Evolutionary conservation across 2,329 filamentous ascomycete species (phyloP).

Genomic region (Tetracladium maxilliforme): DNA sequence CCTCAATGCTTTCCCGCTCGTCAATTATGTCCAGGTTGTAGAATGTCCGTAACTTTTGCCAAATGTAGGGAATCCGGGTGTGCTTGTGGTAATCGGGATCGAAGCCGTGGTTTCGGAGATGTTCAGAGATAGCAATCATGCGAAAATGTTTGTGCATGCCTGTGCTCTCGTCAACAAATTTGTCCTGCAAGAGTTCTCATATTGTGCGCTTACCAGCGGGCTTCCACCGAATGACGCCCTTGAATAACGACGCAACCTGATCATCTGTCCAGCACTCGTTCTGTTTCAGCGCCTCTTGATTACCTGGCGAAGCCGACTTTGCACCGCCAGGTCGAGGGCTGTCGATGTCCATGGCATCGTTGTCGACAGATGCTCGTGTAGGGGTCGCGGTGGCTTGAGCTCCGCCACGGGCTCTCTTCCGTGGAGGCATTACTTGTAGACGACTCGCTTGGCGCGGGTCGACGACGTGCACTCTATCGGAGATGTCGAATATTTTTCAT

Average conservation of each 20-base stretch:
- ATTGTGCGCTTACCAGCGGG: conserved; percentile 61
- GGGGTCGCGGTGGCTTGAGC: conserved; percentile 42
- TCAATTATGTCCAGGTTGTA: conserved; percentile 82
- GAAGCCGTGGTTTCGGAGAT: conserved; percentile 67
- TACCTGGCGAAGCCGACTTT: conserved; percentile 13
- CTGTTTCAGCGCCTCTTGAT: conserved; percentile 29
- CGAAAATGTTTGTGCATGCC: conserved; percentile 91
- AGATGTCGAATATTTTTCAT: no score
- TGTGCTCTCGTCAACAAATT: no score
- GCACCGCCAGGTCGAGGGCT: conserved; percentile 20
- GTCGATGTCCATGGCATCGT: conserved; percentile 46
- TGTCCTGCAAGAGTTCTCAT: conserved; percentile 4
- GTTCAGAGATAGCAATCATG: conserved; percentile 73
- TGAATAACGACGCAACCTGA: conserved; percentile 84
- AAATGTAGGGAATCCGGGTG: conserved; percentile 81
- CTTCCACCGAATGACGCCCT: conserved; percentile 87
- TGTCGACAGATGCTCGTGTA: conserved; percentile 33
- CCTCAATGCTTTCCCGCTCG: conserved; percentile 56
- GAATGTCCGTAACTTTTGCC: conserved; percentile 69
- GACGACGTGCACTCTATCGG: no score
- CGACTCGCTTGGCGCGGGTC: no score
- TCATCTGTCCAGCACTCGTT: conserved; percentile 87
- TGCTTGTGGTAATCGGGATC: conserved; percentile 57
- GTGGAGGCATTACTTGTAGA: conserved; percentile 59
- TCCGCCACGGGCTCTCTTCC: conserved; percentile 47